These are phyloP conservation scores for Insectozyma bohioensis DNA, from an alignment of 1,139 yeast genomes.

Conservation along the genomic window DNA sequence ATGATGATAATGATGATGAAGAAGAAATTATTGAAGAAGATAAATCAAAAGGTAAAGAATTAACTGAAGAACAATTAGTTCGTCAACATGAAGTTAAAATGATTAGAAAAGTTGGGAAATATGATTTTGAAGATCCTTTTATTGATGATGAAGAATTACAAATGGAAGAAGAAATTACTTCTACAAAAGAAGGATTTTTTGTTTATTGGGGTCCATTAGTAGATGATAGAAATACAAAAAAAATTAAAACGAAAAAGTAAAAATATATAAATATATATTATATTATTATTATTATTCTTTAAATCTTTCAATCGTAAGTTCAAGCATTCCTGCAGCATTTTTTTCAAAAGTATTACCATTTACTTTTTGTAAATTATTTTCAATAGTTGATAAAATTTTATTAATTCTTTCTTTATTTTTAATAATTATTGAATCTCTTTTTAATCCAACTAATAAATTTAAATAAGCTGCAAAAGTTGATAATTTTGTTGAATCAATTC, in stretches of 20 bases:
- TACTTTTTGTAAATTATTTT: constrained; percentile 13
- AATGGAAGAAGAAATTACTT: constrained; percentile 92
- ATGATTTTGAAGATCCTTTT: constrained; percentile 92
- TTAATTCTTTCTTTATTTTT: constrained; percentile 22
- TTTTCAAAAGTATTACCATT: constrained; percentile 21
- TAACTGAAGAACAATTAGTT: constrained; percentile 48
- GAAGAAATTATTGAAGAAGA: constrained; percentile 43
- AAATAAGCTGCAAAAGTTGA: constrained; percentile 52
- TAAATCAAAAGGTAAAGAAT: constrained; percentile 32
- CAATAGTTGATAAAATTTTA: constrained; percentile 18
- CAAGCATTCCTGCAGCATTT: constrained; percentile 40
- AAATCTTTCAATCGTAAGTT: constrained; percentile 41
- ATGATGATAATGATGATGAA: constrained; percentile 59
- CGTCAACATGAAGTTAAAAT: constrained; percentile 46
- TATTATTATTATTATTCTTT: constrained; percentile 10
- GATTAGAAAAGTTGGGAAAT: constrained; percentile 79
- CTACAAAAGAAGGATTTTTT: constrained; percentile 93
- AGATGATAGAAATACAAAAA: constrained; percentile 48
- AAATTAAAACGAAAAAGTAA: constrained; percentile 13
- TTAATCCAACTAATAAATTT: constrained; percentile 52
- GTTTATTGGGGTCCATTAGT: constrained; percentile 93
- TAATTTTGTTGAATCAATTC: constrained; percentile 30
- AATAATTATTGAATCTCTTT: constrained; percentile 21
- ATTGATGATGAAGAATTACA: constrained; percentile 91
- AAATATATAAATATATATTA: constrained; percentile 4